Evolutionary conservation across 2,329 filamentous ascomycete species (phyloP), one percentile per base, ranked within the genome.

Genomic region (Ascochyta koolunga): DNA sequence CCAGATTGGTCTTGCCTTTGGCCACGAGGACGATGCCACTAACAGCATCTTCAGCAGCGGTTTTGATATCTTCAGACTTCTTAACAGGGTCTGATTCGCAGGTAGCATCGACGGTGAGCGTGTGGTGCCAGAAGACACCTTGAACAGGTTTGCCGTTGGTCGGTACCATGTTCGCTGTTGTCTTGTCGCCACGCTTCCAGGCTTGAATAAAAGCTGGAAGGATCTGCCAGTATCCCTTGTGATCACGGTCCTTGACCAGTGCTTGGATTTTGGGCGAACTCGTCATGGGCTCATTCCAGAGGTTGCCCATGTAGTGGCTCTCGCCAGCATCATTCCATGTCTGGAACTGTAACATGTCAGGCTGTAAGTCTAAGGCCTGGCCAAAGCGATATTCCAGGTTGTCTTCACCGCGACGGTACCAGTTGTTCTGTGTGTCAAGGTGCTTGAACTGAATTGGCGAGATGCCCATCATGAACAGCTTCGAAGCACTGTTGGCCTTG

Each of bases 281-380:
- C 8, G 55, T 54, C 39, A 75, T 66, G 0, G 68, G 62, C 31
- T 77, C 74, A 1, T 56, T 53, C 73, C 75, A 78, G 9, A 71
- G 49, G n/a, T 75, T 73, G 0, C 75, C 76, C 54, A 78, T 72
- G 46, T 78, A 77, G 54, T 77, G 75, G 10, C 62, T 62, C 46
- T 78, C 75, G 2, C 74, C 74, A 0, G 67, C 73, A 43, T 78
- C 76, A 42, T 78, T 78, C 75, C 76, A 78, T 13, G 73, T 76
- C 40, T 76, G 73, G 4, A 77, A 59, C 56, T 78, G 69, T 9
- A 77, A 56, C 45, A 76, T 74, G 41, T 76, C 72, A 2, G 76
- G 75, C 41, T 72, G 64, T 9, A 77, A 29, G 7, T 50, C 35
- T 1, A 78, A 62, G 10, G 70, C 66, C 50, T 61, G 67, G 24